A percentile compares a stretch with the other conserved stretches of the same genome.
These are phyloP conservation scores for Aspergillus sclerotialis DNA, from an alignment of 2,329 filamentous ascomycete genomes.

Conservation along the genomic window DNA sequence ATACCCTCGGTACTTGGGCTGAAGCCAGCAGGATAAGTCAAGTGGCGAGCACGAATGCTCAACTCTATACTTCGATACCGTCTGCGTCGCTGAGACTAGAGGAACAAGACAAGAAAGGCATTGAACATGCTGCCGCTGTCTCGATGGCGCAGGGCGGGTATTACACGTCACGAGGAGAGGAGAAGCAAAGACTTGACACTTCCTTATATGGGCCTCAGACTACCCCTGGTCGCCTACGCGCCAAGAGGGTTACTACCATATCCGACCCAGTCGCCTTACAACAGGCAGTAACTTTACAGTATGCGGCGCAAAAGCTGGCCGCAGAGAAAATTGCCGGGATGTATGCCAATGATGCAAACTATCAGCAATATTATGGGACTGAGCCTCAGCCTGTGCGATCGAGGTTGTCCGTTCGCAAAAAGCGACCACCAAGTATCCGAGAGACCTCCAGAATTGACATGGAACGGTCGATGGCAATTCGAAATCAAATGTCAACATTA, in stretches of 20 bases:
- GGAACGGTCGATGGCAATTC: conserved; percentile 64
- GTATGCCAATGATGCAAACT: conserved; percentile 61
- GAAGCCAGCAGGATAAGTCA: conserved; percentile 59
- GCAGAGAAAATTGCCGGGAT: conserved; percentile 76
- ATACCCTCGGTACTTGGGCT: conserved; percentile 33
- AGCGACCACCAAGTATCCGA: conserved; percentile 62
- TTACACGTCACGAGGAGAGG: conserved; percentile 45
- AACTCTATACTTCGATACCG: conserved; percentile 72
- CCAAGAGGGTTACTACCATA: conserved; percentile 23
- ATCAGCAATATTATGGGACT: conserved; percentile 70
- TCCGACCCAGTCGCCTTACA: conserved; percentile 16
- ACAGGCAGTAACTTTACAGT: conserved; percentile 56
- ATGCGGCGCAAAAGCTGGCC: conserved; percentile 78
- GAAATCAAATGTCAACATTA: conserved; percentile 72
- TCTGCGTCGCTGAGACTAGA: conserved; percentile 65
- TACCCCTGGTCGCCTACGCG: conserved; percentile 25
- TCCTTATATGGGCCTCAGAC: conserved; percentile 25
- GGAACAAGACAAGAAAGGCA: conserved; percentile 65
- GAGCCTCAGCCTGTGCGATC: conserved; percentile 40
- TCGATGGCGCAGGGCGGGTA: conserved; percentile 91
- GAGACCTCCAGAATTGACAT: conserved; percentile 55
- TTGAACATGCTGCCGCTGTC: conserved; percentile 72
- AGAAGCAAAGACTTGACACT: conserved; percentile 9
- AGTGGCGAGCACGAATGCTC: conserved; percentile 60
- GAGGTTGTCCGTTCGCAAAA: conserved; percentile 50